Conservation (phyloP, 306 rosid genomes). For the Begonia fuchsioides region DNA sequence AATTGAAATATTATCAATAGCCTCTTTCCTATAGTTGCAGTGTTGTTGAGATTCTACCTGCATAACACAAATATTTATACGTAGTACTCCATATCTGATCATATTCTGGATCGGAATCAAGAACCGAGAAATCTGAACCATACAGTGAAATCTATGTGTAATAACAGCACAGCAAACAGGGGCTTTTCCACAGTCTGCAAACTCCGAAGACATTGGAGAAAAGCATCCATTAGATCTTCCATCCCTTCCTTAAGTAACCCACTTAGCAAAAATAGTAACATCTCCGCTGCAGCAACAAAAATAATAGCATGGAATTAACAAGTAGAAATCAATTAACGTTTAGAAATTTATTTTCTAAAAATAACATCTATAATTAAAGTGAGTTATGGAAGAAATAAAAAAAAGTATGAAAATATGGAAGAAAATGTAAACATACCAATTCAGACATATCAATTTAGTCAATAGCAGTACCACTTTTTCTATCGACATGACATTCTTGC, state of each 20-base stretch:
- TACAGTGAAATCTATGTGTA: conserved; percentile 55
- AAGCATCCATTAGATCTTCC: conserved; percentile 23
- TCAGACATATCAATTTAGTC: conserved; percentile 37
- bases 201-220: conserved; percentile 35
- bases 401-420: neutral
- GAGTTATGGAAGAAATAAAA: too few relatives aligned
- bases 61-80: conserved; percentile 1
- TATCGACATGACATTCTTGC: conserved; percentile 32
- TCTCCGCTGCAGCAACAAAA: conserved; percentile 38
- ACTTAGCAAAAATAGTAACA: conserved; percentile 29
- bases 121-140: too few relatives aligned
- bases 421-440: conserved; percentile 24
- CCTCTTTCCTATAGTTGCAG: conserved; percentile 38
- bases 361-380: too few relatives aligned
- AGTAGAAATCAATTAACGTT: too few relatives aligned
- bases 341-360: too few relatives aligned
- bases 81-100: too few relatives aligned
- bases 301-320: too few relatives aligned
- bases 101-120: too few relatives aligned
- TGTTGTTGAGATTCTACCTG: conserved; percentile 40
- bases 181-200: conserved; percentile 41
- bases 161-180: conserved; percentile 42
- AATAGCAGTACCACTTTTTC: conserved; percentile 36
- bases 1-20: conserved; percentile 41
- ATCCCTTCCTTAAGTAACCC: conserved; percentile 35